Evolutionary conservation across 2,329 filamentous ascomycete genomes (phyloP).

Genomic region (Fusarium pseudograminearum): DNA sequence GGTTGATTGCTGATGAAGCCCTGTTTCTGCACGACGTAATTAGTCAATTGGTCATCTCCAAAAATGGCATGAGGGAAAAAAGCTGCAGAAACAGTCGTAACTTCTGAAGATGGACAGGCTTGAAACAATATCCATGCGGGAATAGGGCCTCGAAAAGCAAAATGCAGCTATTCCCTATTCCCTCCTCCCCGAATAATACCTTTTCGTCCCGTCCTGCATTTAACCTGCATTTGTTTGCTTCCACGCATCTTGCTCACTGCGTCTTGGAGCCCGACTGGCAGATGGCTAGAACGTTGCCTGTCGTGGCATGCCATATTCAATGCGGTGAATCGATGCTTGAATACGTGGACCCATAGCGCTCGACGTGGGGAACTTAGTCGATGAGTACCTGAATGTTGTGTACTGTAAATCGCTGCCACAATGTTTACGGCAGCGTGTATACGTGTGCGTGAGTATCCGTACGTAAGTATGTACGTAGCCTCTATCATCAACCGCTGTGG

Average conservation of each 20-base stretch:
- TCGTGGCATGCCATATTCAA: conserved; percentile 30
- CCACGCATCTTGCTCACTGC: neutral
- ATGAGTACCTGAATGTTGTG: conserved; percentile 21
- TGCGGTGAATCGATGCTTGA: conserved; percentile 31
- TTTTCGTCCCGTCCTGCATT: conserved; percentile 5
- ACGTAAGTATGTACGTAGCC: neutral
- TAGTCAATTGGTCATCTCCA: conserved; percentile 7
- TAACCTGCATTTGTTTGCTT: conserved; percentile 1
- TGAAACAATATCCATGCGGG: neutral
- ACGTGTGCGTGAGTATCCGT: neutral
- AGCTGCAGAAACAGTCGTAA: neutral
- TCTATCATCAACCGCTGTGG: conserved; percentile 11
- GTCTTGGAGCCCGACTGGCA: conserved; percentile 10
- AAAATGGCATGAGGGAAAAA: conserved; percentile 11
- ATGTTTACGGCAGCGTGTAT: conserved; percentile 2
- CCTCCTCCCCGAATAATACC: neutral
- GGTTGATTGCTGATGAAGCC: conserved; percentile 5
- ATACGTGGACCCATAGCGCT: conserved; percentile 34
- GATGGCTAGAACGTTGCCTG: conserved; percentile 8
- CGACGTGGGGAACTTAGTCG: conserved; percentile 9
- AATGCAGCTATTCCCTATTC: conserved; percentile 2
- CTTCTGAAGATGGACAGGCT: neutral
- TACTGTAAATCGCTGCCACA: conserved; percentile 7
- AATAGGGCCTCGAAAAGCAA: conserved; percentile 9
- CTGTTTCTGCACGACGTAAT: conserved; percentile 10